These are phyloP conservation scores for Pseudocercospora vitis DNA, from an alignment of 2,329 filamentous ascomycete genomes.

Conservation along the genomic window DNA sequence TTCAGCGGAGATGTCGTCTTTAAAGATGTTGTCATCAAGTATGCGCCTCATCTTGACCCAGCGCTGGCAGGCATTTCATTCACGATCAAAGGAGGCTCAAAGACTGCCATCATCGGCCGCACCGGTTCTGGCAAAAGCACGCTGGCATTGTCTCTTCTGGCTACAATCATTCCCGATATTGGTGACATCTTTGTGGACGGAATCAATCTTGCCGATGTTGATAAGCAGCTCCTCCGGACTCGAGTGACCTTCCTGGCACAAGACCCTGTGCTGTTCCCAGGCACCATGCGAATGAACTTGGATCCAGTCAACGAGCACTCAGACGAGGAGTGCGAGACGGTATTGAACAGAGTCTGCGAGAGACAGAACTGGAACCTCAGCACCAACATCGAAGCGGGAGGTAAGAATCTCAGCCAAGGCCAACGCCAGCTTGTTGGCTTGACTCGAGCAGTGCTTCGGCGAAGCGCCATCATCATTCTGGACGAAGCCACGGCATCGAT, in stretches of 20 bases:
- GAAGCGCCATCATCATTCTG: conserved; percentile 63
- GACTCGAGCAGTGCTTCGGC: conserved; percentile 60
- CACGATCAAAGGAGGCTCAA: conserved; percentile 72
- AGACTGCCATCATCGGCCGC: conserved; percentile 76
- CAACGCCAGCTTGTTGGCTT: conserved; percentile 66
- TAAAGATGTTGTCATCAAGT: conserved; percentile 73
- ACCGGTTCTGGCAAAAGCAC: conserved; percentile 85
- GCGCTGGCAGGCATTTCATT: conserved; percentile 69
- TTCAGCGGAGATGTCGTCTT: conserved; percentile 73
- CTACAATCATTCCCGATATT: conserved; percentile 54
- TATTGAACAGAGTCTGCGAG: conserved; percentile 56
- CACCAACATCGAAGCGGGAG: conserved; percentile 60
- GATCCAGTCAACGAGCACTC: conserved; percentile 60
- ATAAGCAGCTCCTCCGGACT: conserved; percentile 59
- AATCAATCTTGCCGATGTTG: conserved; percentile 60
- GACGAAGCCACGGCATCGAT: conserved; percentile 68
- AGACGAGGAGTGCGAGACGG: conserved; percentile 55
- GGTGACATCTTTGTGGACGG: conserved; percentile 62
- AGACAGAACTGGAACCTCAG: conserved; percentile 58
- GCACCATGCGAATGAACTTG: conserved; percentile 61
- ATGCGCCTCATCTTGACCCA: conserved; percentile 74
- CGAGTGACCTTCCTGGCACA: conserved; percentile 68
- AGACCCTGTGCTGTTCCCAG: conserved; percentile 65
- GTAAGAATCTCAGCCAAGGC: conserved; percentile 63
- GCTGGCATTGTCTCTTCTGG: conserved; percentile 62